Evolutionary conservation across 805 yeast species (phyloP), one percentile per base, ranked within the genome.

Genomic region (Hanseniaspora thailandica): DNA sequence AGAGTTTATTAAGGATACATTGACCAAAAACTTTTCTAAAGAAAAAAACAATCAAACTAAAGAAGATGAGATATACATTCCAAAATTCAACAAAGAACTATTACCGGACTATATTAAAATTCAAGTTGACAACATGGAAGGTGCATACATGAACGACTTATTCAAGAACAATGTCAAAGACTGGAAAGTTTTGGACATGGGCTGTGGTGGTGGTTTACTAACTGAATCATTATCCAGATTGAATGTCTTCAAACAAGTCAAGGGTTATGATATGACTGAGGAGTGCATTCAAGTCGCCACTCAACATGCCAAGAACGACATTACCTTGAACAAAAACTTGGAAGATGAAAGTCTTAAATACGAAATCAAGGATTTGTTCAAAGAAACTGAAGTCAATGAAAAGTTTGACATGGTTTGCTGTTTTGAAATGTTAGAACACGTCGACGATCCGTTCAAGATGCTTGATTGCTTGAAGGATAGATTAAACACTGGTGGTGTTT

Each of bases 131-230:
- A 81, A 79, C 55, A 78, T 78, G 23, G 55, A 60, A 17, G 71
- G 73, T 45, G 63, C 77, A 54, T 72, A 71, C 19, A 51, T 66
- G 6, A 56, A 57, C 13, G 34, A 49, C 9, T 68, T 64, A 3
- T 59, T 75, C 52, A 31, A 59, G n/a, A 40, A 47, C 2, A 56
- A 57, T 5, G 52, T 47, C 13, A 36, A 44, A n/a, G 68, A 74
- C 45, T 69, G 80, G 50, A 65, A 66, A 15, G 88, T 81, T 0
- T 69, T 93, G 54, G 99, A 93, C 63, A 80, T 93, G 51, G 99
- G 99, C 1, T 93, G 98, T 66, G 99, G 99, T 19, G 99, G 98
- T n/a, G 99, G 98, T 0, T 81, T 93, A 25, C 69, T 93, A 19
- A 72, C 89, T 5, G 99, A 93, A 64, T 81, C 90, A 0, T 66